Conservation (phyloP, 1,139 yeast species). For the Suzukiozyma palmioleophila region DNA sequence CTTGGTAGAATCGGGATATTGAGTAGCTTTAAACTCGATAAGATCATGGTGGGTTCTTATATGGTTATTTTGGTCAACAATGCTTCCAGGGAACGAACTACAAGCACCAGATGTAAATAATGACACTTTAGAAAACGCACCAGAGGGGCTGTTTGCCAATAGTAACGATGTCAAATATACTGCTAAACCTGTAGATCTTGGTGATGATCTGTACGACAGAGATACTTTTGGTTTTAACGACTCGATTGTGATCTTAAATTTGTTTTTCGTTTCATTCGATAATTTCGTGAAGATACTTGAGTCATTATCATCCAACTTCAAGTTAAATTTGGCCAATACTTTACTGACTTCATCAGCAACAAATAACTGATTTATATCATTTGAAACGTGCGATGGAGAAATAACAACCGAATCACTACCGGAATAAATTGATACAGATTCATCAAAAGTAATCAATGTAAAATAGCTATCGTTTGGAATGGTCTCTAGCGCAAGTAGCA, state of each 20-base stretch:
- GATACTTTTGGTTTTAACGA: conserved; percentile 22
- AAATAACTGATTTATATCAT: background rate
- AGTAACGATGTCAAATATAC: conserved; percentile 20
- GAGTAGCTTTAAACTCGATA: conserved; percentile 22
- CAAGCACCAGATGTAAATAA: conserved; percentile 35
- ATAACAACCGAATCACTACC: conserved; percentile 4
- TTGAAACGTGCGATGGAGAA: background rate
- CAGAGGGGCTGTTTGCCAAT: conserved; percentile 16
- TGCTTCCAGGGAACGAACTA: conserved; percentile 30
- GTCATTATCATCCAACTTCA: background rate
- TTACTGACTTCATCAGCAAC: background rate
- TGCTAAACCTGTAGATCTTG: conserved; percentile 32
- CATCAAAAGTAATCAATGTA: conserved; percentile 27
- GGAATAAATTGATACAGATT: conserved; percentile 21
- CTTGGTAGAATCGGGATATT: conserved; percentile 22
- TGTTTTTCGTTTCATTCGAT: background rate
- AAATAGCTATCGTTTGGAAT: conserved; percentile 21
- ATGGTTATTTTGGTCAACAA: conserved; percentile 16
- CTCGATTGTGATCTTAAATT: conserved; percentile 12
- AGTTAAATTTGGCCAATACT: background rate
- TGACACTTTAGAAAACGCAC: conserved; percentile 22
- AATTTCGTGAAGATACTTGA: background rate
- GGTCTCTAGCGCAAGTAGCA: conserved; percentile 15
- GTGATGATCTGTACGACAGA: conserved; percentile 21
- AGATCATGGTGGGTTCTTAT: conserved; percentile 37